A percentile compares a stretch with the other conserved stretches of the same genome.
Conservation (phyloP, 2,329 filamentous ascomycete species). For the Apiospora sp. region DNA sequence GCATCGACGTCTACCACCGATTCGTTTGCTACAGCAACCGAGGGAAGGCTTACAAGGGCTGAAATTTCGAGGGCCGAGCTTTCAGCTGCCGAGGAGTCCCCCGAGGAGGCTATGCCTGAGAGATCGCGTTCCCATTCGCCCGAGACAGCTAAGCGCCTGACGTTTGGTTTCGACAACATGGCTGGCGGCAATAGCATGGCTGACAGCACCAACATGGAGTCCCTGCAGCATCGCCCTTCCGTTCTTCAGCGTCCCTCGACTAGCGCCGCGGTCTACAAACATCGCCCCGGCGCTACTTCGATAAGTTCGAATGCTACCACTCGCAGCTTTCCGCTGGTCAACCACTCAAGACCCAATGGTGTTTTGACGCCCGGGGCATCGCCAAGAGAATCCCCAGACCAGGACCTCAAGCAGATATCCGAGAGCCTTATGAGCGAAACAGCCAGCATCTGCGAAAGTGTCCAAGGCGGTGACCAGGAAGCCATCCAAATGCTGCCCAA, state of each 20-base stretch:
- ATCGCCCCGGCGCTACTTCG: constrained; percentile 65
- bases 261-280: constrained; percentile 49
- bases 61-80: constrained; percentile 36
- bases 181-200: constrained; percentile 35
- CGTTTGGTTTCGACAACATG: constrained; percentile 34
- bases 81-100: constrained; percentile 34
- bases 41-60: constrained; percentile 47
- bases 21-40: constrained; percentile 65
- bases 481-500: constrained; percentile 56
- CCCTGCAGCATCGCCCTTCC: constrained; percentile 40
- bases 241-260: constrained; percentile 54
- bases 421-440: constrained; percentile 59
- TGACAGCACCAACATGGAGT: constrained; percentile 37
- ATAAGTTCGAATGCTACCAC: constrained; percentile 66
- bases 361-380: constrained; percentile 58
- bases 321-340: constrained; percentile 69
- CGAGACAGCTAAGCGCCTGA: constrained; percentile 39
- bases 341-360: constrained; percentile 55
- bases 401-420: constrained; percentile 56
- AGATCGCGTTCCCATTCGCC: constrained; percentile 43
- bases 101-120: constrained; percentile 35
- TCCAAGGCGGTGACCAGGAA: constrained; percentile 39
- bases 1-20: constrained; percentile 60
- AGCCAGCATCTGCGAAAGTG: constrained; percentile 48
- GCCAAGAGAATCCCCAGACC: constrained; percentile 57